Evolutionary conservation across 371 early-diverging fungal genomes (phyloP).

Genomic region (Mucor irregularis): DNA sequence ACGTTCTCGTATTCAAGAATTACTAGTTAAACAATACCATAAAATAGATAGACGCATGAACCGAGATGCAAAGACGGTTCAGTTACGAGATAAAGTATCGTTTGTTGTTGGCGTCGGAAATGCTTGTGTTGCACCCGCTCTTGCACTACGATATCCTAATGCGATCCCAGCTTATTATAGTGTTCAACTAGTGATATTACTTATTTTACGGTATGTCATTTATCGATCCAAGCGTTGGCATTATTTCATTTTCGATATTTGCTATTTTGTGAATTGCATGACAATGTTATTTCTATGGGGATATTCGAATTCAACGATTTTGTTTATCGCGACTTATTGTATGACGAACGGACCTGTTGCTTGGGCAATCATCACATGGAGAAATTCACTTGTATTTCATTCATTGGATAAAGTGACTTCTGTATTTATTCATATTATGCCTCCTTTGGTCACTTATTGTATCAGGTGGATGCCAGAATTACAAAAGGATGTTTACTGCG

Average conservation of each 20-base stretch:
- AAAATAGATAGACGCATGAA: slow-evolving; percentile 44
- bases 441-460: slow-evolving; percentile 61
- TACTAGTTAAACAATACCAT: slow-evolving; percentile 30
- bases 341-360: slow-evolving; percentile 69
- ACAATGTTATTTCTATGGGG: slow-evolving; percentile 54
- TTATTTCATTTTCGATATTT: slow-evolving; percentile 72
- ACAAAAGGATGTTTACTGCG: slow-evolving; percentile 23
- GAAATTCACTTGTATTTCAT: slow-evolving; percentile 67
- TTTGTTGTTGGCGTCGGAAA: slow-evolving; percentile 75
- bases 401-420: slow-evolving; percentile 77
- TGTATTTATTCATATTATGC: slow-evolving; percentile 71
- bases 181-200: slow-evolving; percentile 46
- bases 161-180: slow-evolving; percentile 64
- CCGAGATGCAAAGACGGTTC: slow-evolving; percentile 54
- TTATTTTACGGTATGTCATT: slow-evolving; percentile 56
- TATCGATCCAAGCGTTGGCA: slow-evolving; percentile 67
- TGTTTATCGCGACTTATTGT: slow-evolving; percentile 59
- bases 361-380: slow-evolving; percentile 76
- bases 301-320: slow-evolving; percentile 44
- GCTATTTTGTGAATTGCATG: slow-evolving; percentile 68
- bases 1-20: slow-evolving; percentile 27
- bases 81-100: slow-evolving; percentile 65
- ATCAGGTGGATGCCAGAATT: slow-evolving; percentile 64
- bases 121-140: slow-evolving; percentile 64
- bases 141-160: slow-evolving; percentile 56